Conservation (phyloP, 2,329 filamentous ascomycete genomes). For the Epichloe aotearoae region DNA sequence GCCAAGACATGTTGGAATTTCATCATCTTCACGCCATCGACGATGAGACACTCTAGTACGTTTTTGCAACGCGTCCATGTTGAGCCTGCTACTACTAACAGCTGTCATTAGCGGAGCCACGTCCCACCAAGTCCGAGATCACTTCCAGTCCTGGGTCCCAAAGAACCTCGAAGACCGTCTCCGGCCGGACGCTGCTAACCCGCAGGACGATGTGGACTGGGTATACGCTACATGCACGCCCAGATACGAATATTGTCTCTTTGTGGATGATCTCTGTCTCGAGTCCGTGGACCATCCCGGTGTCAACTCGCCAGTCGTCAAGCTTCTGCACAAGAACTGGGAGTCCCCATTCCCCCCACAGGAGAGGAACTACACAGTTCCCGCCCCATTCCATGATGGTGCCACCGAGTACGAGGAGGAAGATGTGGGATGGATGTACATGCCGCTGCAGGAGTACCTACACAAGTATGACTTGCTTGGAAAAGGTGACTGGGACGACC, state of each 20-base stretch:
- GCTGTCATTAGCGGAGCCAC: not conserved
- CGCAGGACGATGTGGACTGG: not conserved
- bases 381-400: not conserved
- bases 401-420: not conserved
- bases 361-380: not conserved
- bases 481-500: not conserved
- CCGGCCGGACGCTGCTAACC: not conserved
- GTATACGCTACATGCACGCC: not conserved
- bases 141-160: slow-evolving; percentile 1
- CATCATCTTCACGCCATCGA: too few relatives aligned
- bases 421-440: slow-evolving; percentile 1
- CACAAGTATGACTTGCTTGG: not conserved
- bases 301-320: not conserved
- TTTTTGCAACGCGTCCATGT: too few relatives aligned
- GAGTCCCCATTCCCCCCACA: not conserved
- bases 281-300: not conserved
- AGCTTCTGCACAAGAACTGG: not conserved
- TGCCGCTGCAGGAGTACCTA: not conserved
- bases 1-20: too few relatives aligned
- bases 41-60: not conserved
- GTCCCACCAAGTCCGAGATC: slow-evolving; percentile 1
- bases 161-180: slow-evolving; percentile 1
- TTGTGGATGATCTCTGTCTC: not conserved
- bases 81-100: not conserved
- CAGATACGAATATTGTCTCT: slow-evolving; percentile 2